A percentile compares a stretch with the other conserved stretches of the same genome.
phyloP scores from a whole-genome alignment of 129 eudicot genomes.

The Solidago caesia region DNA sequence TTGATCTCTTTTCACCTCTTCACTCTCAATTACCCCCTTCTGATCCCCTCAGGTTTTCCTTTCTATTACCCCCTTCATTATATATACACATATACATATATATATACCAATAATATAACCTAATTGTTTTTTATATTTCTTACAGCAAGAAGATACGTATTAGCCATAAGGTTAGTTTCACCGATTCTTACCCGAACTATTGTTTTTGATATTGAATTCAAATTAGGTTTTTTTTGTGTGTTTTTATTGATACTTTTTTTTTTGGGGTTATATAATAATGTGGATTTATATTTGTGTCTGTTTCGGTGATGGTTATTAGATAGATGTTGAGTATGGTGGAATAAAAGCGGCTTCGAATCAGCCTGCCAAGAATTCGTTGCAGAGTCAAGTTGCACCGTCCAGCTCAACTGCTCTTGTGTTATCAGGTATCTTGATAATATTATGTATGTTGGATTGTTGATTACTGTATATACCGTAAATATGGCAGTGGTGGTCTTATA shows the following conservation, averaged over 20 bases:
- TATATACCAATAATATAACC: not conserved
- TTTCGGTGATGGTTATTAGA: constrained; percentile 38
- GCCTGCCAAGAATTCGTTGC: constrained; percentile 31
- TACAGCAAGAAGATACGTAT: constrained; percentile 89
- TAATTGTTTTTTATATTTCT: constrained; percentile 1
- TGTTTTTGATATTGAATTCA: not conserved
- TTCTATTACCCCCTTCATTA: constrained; percentile 28
- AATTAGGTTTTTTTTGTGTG: constrained; percentile 3
- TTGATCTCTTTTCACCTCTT: constrained; percentile 81
- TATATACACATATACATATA: not conserved
- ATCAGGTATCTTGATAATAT: constrained; percentile 50
- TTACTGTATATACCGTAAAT: not conserved
- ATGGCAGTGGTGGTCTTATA: no score
- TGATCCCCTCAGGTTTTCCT: constrained; percentile 58
- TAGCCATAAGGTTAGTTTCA: constrained; percentile 71
- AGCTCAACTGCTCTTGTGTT: constrained; percentile 65
- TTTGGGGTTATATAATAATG: no score
- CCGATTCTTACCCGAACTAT: not conserved
- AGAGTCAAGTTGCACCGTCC: constrained; percentile 44
- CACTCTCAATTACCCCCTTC: constrained; percentile 82
- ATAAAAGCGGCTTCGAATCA: constrained; percentile 39
- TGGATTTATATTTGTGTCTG: constrained; percentile 2
- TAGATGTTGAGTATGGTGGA: constrained; percentile 70
- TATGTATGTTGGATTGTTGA: not conserved
- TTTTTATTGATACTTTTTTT: not conserved